These are phyloP conservation scores for Eucalyptus tenuipes DNA, from an alignment of 345 rosid genomes.

Conservation along the genomic window DNA sequence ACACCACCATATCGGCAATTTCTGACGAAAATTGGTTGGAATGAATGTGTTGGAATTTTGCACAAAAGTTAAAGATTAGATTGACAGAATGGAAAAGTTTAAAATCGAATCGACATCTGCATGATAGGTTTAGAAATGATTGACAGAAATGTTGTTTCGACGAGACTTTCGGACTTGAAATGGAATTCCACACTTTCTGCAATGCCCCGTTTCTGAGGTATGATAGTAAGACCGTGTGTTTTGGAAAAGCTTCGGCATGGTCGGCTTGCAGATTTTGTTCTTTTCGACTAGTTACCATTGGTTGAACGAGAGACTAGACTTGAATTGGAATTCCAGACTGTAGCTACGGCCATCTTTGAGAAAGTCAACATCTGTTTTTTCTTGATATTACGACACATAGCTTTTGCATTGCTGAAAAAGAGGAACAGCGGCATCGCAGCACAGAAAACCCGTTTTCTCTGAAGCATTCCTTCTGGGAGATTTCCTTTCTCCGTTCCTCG, in stretches of 20 bases:
- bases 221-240: background rate
- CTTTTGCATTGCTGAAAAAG: background rate
- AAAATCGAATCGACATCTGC: background rate
- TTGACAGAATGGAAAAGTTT: background rate
- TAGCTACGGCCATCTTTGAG: background rate
- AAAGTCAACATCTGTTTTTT: too few relatives aligned
- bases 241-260: background rate
- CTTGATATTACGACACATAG: background rate
- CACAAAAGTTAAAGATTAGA: background rate
- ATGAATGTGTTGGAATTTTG: background rate
- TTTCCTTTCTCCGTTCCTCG: too few relatives aligned
- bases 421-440: background rate
- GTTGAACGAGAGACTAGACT: background rate
- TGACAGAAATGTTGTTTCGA: background rate
- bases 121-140: background rate
- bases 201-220: background rate
- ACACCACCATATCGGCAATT: fast-evolving
- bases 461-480: too few relatives aligned
- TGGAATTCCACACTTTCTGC: background rate
- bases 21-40: background rate
- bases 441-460: too few relatives aligned
- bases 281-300: background rate
- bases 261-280: background rate
- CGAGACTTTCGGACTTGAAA: background rate
- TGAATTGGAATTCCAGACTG: background rate